A percentile compares a stretch with the other conserved stretches of the same genome.
Evolutionary conservation across 371 early-diverging fungal genomes (phyloP).

Genomic region (Apophysomyces variabilis): DNA sequence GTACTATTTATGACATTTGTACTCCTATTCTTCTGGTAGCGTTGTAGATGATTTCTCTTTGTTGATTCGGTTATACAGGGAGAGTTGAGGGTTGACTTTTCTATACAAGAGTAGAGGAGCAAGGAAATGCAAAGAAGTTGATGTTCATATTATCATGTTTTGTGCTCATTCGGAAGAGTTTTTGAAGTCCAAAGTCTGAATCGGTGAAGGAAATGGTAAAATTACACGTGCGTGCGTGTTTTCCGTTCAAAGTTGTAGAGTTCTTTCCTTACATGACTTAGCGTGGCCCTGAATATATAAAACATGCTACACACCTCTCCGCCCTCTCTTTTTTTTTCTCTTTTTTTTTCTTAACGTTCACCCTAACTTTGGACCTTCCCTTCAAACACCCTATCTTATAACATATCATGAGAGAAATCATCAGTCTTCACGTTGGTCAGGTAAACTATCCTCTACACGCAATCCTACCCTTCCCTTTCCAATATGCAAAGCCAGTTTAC

Average conservation of each 20-base stretch:
- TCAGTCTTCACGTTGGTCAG: constrained; percentile 19
- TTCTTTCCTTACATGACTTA: constrained; percentile 10
- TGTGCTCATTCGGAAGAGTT: no score
- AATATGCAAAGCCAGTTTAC: not conserved
- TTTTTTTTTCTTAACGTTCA: constrained; percentile 25
- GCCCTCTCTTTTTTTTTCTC: constrained; percentile 21
- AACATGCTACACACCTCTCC: not conserved
- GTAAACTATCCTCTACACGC: not conserved
- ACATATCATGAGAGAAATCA: constrained; percentile 90
- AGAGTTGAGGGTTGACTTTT: no score
- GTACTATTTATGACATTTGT: no score
- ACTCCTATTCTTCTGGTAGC: no score
- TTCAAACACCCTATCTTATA: constrained; percentile 12
- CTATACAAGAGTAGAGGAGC: no score
- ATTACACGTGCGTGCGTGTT: constrained; percentile 2
- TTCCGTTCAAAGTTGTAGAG: not conserved
- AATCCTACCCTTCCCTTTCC: not conserved
- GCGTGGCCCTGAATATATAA: constrained; percentile 9
- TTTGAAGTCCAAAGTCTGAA: not conserved
- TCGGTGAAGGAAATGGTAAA: constrained; percentile 7
- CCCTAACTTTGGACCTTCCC: constrained; percentile 25
- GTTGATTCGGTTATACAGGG: no score
- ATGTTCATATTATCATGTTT: no score
- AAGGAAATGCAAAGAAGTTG: no score
- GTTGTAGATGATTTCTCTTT: no score